Evolutionary conservation across 352 stramenopile species (phyloP).

Genomic region (Peronospora farinosa): DNA sequence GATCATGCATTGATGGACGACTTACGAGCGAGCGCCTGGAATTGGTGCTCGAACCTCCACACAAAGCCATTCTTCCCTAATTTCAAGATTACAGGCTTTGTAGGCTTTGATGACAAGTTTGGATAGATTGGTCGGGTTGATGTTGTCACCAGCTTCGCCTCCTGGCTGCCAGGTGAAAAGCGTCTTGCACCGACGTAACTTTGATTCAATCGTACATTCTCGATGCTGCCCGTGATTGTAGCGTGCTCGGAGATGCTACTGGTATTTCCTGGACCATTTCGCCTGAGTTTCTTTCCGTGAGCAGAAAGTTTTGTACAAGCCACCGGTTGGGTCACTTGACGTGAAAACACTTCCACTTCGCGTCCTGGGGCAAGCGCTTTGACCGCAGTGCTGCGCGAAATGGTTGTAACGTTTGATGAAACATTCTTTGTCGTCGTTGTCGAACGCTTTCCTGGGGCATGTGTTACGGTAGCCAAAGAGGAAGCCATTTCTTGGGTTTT

Average conservation of each 20-base stretch:
- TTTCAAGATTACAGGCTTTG: conserved; percentile 95
- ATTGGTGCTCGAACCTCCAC: conserved; percentile 94
- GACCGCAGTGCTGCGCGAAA: background rate
- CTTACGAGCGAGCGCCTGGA: conserved; percentile 96
- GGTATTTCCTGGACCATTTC: conserved; percentile 8
- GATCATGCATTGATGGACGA: conserved; percentile 93
- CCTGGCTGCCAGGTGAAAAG: conserved; percentile 15
- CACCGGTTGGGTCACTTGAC: conserved; percentile 22
- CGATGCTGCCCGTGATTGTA: conserved; percentile 8
- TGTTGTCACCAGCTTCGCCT: conserved; percentile 15
- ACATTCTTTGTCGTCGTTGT: conserved; percentile 13
- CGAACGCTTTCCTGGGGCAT: conserved; percentile 5
- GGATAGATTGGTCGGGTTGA: conserved; percentile 30
- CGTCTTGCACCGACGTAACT: conserved; percentile 6
- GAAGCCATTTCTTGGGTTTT: conserved; percentile 10
- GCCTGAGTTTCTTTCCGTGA: conserved; percentile 20
- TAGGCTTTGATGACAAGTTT: conserved; percentile 96
- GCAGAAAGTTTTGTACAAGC: conserved; percentile 16
- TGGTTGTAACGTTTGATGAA: conserved; percentile 7
- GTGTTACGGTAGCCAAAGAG: conserved; percentile 4
- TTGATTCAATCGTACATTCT: conserved; percentile 11
- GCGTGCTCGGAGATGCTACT: conserved; percentile 1
- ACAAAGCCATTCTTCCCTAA: conserved; percentile 93
- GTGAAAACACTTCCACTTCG: conserved; percentile 13
- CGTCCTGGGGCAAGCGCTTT: conserved; percentile 14